These are phyloP conservation scores for Metarhizium brunneum DNA, from an alignment of 2,329 filamentous ascomycete genomes.

Conservation along the genomic window DNA sequence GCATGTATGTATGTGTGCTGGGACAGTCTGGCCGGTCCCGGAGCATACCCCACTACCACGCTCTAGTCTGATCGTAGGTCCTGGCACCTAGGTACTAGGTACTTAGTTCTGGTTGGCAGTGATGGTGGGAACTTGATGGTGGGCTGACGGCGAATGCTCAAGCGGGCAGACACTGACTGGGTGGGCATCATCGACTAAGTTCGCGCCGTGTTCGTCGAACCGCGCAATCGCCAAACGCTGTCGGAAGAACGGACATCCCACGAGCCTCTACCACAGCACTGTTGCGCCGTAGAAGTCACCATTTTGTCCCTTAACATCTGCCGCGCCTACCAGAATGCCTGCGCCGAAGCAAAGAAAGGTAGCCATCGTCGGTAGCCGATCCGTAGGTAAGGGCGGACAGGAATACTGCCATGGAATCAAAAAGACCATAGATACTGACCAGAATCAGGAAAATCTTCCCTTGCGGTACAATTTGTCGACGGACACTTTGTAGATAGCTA, in stretches of 20 bases:
- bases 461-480: slow-evolving; percentile 95
- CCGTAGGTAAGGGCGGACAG: slow-evolving; percentile 48
- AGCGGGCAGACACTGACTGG: background rate
- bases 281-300: background rate
- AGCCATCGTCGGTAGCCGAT: slow-evolving; percentile 89
- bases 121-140: no score
- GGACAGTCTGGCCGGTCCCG: no score
- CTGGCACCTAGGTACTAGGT: no score
- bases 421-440: background rate
- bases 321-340: slow-evolving; percentile 39
- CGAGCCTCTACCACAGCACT: background rate
- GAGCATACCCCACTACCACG: no score
- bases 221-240: background rate
- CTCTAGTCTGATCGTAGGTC: no score
- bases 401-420: background rate
- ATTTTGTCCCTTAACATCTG: background rate
- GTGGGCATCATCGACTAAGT: background rate
- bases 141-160: background rate
- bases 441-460: slow-evolving; percentile 79
- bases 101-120: no score
- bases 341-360: slow-evolving; percentile 85
- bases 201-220: background rate
- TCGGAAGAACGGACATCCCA: background rate
- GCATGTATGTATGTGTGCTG: no score
- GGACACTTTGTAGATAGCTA: slow-evolving; percentile 98